phyloP scores from a whole-genome alignment of 2,329 filamentous ascomycete species.

The Plenodomus biglobosus region DNA sequence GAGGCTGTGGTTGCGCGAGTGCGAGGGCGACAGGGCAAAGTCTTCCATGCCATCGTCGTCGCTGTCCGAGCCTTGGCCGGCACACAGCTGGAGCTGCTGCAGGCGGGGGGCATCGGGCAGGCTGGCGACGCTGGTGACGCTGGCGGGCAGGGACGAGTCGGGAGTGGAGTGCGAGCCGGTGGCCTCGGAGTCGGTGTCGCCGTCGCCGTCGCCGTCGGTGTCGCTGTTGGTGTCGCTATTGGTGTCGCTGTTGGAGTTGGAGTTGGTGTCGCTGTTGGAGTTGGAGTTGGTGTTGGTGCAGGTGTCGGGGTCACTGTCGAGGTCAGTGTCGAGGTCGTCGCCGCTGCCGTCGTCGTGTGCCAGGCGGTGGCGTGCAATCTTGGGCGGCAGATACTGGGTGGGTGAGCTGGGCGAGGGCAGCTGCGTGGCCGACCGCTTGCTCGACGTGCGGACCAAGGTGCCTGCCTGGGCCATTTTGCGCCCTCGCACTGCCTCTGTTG shows the following conservation, averaged over 20 bases:
- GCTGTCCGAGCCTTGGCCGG: conserved; percentile 10
- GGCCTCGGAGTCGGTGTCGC: conserved; percentile 26
- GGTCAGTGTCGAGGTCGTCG: conserved; percentile 17
- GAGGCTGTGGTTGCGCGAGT: conserved; percentile 27
- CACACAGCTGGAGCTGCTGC: conserved; percentile 21
- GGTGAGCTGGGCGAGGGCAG: conserved; percentile 41
- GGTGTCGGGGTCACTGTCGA: conserved; percentile 29
- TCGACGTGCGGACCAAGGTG: conserved; percentile 32
- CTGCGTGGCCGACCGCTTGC: conserved; percentile 43
- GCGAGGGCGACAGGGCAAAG: conserved; percentile 30
- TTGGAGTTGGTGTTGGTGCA: too few relatives aligned
- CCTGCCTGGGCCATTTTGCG: conserved; percentile 30
- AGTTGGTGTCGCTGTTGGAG: too few relatives aligned
- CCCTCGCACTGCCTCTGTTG: conserved; percentile 24
- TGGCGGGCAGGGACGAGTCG: conserved; percentile 18
- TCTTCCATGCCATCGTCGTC: conserved; percentile 34
- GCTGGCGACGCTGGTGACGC: conserved; percentile 14
- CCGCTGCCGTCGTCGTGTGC: conserved; percentile 23
- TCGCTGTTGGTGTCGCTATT: too few relatives aligned
- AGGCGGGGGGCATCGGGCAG: conserved; percentile 25
- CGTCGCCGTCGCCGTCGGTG: too few relatives aligned
- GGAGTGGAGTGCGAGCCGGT: conserved; percentile 26
- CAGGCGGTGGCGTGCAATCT: conserved; percentile 35
- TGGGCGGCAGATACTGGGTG: conserved; percentile 37
- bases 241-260: too few relatives aligned